A percentile compares a stretch with the other conserved stretches of the same genome.
Conservation (phyloP, 306 rosid genomes). For the Vicia villosa region DNA sequence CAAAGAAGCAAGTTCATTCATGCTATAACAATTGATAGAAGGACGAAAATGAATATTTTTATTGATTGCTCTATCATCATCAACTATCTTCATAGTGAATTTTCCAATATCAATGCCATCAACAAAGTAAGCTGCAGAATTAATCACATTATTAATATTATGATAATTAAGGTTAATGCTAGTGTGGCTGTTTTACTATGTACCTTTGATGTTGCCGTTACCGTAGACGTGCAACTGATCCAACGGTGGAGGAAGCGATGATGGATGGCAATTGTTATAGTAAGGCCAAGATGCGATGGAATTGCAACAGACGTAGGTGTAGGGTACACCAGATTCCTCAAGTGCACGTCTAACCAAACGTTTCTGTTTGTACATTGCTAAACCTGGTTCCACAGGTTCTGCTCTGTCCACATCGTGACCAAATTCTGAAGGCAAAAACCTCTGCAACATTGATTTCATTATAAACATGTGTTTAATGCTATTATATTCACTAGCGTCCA, state of each 20-base stretch:
- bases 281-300: slow-evolving; percentile 93
- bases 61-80: slow-evolving; percentile 54
- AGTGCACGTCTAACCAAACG: slow-evolving; percentile 50
- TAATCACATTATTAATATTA: background rate
- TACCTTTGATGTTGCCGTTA: slow-evolving; percentile 68
- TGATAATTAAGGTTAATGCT: background rate
- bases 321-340: slow-evolving; percentile 59
- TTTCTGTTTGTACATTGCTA: slow-evolving; percentile 55
- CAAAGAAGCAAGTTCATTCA: slow-evolving; percentile 63
- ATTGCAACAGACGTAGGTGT: slow-evolving; percentile 68
- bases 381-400: slow-evolving; percentile 75
- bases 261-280: slow-evolving; percentile 62
- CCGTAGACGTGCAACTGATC: slow-evolving; percentile 70
- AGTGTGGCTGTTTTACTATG: background rate
- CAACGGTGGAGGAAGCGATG: slow-evolving; percentile 74
- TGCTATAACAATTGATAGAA: slow-evolving; percentile 47
- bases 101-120: slow-evolving; percentile 71
- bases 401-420: slow-evolving; percentile 83
- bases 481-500: no score
- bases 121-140: slow-evolving; percentile 63
- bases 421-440: slow-evolving; percentile 79
- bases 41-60: slow-evolving; percentile 74
- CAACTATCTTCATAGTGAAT: slow-evolving; percentile 54
- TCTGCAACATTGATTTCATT: slow-evolving; percentile 41
- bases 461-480: background rate